Evolutionary conservation across 2,329 filamentous ascomycete genomes (phyloP).

Genomic region (Whalleya microplaca): DNA sequence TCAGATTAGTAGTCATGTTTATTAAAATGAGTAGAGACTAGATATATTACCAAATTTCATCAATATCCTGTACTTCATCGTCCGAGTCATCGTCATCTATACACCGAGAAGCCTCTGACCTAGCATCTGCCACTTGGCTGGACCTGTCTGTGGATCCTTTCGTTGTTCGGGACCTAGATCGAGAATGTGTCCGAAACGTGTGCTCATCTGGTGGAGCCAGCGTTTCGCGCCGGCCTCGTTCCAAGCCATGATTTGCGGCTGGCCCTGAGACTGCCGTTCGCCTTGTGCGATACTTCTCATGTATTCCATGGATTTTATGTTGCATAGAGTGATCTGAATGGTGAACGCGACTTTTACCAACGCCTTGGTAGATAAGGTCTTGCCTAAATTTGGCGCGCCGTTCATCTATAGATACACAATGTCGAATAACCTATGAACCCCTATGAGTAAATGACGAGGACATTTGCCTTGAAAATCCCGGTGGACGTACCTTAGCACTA

Average conservation of each 20-base stretch:
- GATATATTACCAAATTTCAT: conserved; percentile 66
- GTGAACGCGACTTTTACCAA: conserved; percentile 17
- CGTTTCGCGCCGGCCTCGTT: conserved; percentile 24
- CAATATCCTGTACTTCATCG: conserved; percentile 68
- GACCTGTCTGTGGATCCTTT: conserved; percentile 22
- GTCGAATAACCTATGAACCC: conserved; percentile 58
- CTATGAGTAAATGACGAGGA: neutral
- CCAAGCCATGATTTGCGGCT: neutral
- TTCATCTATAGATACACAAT: conserved; percentile 73
- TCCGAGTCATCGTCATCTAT: conserved; percentile 47
- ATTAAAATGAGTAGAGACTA: neutral
- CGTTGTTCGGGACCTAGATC: conserved; percentile 36
- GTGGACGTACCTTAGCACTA: conserved; percentile 47
- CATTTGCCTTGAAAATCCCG: neutral
- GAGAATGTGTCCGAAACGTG: conserved; percentile 38
- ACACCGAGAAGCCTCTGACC: conserved; percentile 38
- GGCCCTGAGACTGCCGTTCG: conserved; percentile 14
- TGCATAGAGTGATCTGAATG: conserved; percentile 18
- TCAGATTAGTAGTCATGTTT: conserved; percentile 6
- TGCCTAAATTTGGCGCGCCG: conserved; percentile 73
- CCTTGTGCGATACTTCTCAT: conserved; percentile 44
- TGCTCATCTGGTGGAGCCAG: conserved; percentile 31
- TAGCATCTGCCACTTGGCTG: conserved; percentile 27
- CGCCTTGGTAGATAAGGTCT: conserved; percentile 65
- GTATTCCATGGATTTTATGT: conserved; percentile 19